Evolutionary conservation across 345 rosid species (phyloP).

Genomic region (Heritiera littoralis): DNA sequence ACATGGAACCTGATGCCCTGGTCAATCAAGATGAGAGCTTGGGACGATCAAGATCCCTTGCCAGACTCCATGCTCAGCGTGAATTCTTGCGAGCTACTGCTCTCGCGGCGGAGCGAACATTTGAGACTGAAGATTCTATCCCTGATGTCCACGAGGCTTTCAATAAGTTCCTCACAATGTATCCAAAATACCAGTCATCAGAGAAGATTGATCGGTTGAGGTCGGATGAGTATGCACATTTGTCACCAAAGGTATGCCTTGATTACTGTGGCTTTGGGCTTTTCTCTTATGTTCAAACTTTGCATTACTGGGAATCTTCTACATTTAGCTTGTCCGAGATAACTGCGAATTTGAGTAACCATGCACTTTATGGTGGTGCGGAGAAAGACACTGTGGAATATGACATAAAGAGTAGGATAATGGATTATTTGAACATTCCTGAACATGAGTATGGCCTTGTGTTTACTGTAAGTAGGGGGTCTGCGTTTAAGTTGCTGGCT

Average conservation of each 20-base stretch:
- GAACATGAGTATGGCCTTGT: slow-evolving; percentile 98
- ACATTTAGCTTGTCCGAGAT: slow-evolving; percentile 96
- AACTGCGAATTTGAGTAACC: slow-evolving; percentile 91
- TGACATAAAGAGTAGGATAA: slow-evolving; percentile 85
- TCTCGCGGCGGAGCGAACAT: slow-evolving; percentile 73
- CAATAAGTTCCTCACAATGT: slow-evolving; percentile 76
- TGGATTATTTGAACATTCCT: slow-evolving; percentile 97
- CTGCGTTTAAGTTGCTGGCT: slow-evolving; percentile 89
- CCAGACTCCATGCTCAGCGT: slow-evolving; percentile 90
- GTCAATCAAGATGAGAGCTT: slow-evolving; percentile 62
- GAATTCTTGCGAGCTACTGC: slow-evolving; percentile 93
- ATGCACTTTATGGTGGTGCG: slow-evolving; percentile 93
- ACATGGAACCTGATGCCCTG: slow-evolving; percentile 56
- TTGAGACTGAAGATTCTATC: slow-evolving; percentile 68
- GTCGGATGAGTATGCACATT: slow-evolving; percentile 71
- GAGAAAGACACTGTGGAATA: slow-evolving; percentile 87
- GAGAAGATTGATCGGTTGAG: slow-evolving; percentile 87
- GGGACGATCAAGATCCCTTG: slow-evolving; percentile 92
- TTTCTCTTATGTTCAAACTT: slow-evolving; percentile 83
- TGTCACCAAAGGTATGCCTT: slow-evolving; percentile 94
- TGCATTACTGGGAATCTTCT: slow-evolving; percentile 97
- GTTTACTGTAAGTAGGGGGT: slow-evolving; percentile 99
- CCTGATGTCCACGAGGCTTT: slow-evolving; percentile 67
- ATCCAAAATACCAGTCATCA: slow-evolving; percentile 80
- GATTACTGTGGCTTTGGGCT: slow-evolving; percentile 98